phyloP scores from a whole-genome alignment of 768 basidiomycete genomes.

The Clitopilus hobsonii region DNA sequence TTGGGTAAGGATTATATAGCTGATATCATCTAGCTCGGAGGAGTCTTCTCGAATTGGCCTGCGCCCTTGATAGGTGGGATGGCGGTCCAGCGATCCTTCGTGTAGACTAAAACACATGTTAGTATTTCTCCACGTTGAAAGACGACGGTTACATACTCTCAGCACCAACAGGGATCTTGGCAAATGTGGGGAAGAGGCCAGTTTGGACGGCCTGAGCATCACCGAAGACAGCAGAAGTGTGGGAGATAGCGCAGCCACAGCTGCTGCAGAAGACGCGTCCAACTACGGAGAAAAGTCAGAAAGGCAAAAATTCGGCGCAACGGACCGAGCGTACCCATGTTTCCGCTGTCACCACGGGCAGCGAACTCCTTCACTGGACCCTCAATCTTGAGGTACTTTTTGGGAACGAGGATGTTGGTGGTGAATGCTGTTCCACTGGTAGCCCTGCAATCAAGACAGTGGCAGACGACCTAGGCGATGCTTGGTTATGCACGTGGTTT shows the following conservation, averaged over 20 bases:
- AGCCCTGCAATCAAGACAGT: slow-evolving; percentile 32
- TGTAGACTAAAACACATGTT: slow-evolving; percentile 20
- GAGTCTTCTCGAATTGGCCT: slow-evolving; percentile 15
- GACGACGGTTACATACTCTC: slow-evolving; percentile 2
- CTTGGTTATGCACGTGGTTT: background rate
- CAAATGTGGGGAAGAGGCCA: slow-evolving; percentile 1
- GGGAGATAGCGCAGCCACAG: slow-evolving; percentile 2
- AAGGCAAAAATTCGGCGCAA: background rate
- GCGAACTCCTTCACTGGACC: slow-evolving; percentile 27
- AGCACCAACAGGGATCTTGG: slow-evolving; percentile 1
- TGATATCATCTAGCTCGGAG: background rate
- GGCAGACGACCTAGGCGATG: slow-evolving; percentile 24
- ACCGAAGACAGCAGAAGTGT: slow-evolving; percentile 4
- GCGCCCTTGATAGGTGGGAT: slow-evolving; percentile 18
- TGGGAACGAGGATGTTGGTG: slow-evolving; percentile 30
- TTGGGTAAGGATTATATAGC: background rate
- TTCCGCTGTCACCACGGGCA: slow-evolving; percentile 25
- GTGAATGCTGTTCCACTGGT: slow-evolving; percentile 34
- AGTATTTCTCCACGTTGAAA: background rate
- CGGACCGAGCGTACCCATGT: slow-evolving; percentile 20
- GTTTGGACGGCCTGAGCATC: slow-evolving; percentile 5
- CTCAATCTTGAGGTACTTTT: slow-evolving; percentile 25
- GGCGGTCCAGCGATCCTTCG: slow-evolving; percentile 29
- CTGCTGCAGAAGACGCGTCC: background rate
- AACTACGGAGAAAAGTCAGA: background rate